These are phyloP conservation scores for Elsinoe fawcettii DNA, from an alignment of 2,329 filamentous ascomycete genomes.

Conservation along the genomic window DNA sequence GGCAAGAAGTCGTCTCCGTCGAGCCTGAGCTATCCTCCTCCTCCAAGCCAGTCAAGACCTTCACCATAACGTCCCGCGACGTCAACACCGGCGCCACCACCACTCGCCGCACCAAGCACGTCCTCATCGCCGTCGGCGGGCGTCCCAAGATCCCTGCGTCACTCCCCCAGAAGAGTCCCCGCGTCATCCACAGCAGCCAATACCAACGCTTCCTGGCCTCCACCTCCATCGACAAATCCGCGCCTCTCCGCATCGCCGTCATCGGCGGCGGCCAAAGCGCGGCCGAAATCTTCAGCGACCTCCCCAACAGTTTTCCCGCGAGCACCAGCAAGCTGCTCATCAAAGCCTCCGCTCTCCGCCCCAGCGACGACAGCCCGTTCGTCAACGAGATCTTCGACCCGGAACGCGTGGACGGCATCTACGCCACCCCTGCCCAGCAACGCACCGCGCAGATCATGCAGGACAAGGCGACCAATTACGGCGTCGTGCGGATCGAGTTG, in stretches of 20 bases:
- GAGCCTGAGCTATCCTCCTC: slow-evolving; percentile 40
- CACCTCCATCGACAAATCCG: slow-evolving; percentile 49
- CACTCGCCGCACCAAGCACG: slow-evolving; percentile 54
- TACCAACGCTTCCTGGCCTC: slow-evolving; percentile 60
- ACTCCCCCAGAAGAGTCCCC: slow-evolving; percentile 61
- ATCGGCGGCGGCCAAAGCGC: slow-evolving; percentile 87
- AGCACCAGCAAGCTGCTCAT: slow-evolving; percentile 71
- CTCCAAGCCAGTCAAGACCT: slow-evolving; percentile 51
- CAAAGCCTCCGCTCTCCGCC: slow-evolving; percentile 72
- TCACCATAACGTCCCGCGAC: slow-evolving; percentile 60
- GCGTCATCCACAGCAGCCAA: slow-evolving; percentile 80
- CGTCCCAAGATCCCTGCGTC: slow-evolving; percentile 61
- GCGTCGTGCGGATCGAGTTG: slow-evolving; percentile 82
- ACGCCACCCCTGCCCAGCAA: slow-evolving; percentile 54
- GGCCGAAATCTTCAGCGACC: slow-evolving; percentile 88
- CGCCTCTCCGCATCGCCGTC: slow-evolving; percentile 68
- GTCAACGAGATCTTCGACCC: slow-evolving; percentile 98
- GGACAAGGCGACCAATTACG: slow-evolving; percentile 85
- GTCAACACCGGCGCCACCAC: slow-evolving; percentile 47
- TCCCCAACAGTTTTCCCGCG: slow-evolving; percentile 75
- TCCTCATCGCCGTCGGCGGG: slow-evolving; percentile 63
- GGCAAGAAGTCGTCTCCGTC: slow-evolving; percentile 67
- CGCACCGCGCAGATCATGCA: slow-evolving; percentile 56
- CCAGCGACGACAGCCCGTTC: slow-evolving; percentile 93
- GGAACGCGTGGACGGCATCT: slow-evolving; percentile 69